These are phyloP conservation scores for Linnemannia exigua DNA, from an alignment of 192 early-diverging fungal species.

Conservation along the genomic window DNA sequence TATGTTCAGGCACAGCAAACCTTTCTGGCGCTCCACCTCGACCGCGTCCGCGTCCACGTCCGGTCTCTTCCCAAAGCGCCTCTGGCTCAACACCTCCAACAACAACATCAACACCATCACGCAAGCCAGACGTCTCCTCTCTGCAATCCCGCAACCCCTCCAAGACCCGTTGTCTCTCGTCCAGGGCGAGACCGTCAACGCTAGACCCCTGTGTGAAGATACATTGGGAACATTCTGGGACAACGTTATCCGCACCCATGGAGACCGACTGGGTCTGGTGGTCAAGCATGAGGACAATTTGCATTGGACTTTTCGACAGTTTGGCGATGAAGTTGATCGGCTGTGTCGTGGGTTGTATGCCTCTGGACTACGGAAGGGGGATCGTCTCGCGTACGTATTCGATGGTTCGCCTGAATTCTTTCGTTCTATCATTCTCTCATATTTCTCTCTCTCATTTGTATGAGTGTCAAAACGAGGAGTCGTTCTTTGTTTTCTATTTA, in stretches of 20 bases:
- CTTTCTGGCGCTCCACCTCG: neutral
- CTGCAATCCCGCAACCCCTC: neutral
- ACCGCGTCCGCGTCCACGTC: slow-evolving; percentile 5
- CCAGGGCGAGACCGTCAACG: slow-evolving; percentile 23
- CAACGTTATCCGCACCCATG: slow-evolving; percentile 32
- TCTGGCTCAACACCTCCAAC: neutral
- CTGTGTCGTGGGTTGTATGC: slow-evolving; percentile 59
- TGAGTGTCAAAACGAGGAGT: too few relatives aligned
- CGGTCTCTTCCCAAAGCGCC: neutral
- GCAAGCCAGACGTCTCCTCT: slow-evolving; percentile 4
- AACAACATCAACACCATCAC: neutral
- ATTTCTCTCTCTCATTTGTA: neutral
- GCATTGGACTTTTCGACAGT: slow-evolving; percentile 59
- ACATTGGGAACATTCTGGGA: slow-evolving; percentile 61
- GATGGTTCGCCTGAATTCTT: too few relatives aligned
- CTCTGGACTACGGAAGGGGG: slow-evolving; percentile 62
- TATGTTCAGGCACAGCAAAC: slow-evolving; percentile 12
- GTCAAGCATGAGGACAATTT: slow-evolving; percentile 61
- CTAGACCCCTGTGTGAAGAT: slow-evolving; percentile 49
- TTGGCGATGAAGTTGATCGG: slow-evolving; percentile 57
- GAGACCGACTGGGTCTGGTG: slow-evolving; percentile 57
- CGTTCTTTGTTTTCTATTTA: too few relatives aligned
- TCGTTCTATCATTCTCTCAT: neutral
- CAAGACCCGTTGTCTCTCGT: slow-evolving; percentile 34
- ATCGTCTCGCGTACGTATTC: slow-evolving; percentile 61